phyloP scores from a whole-genome alignment of 441 rosid genomes.

The Pelargonium australe region DNA sequence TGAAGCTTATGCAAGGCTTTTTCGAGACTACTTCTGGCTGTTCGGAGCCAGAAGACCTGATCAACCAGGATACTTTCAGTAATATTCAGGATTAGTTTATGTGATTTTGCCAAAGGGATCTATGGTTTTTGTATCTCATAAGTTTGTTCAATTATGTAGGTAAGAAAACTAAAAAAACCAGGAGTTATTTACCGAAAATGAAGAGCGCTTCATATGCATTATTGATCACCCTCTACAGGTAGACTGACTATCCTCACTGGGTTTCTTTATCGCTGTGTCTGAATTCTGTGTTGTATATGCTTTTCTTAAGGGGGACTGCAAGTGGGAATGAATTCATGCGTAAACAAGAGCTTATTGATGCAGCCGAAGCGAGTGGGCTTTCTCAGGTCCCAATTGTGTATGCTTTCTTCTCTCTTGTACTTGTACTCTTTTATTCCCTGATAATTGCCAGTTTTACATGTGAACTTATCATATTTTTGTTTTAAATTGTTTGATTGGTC shows the following conservation, averaged over 20 bases:
- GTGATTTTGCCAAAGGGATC: constrained; percentile 4
- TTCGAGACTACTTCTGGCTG: constrained; percentile 36
- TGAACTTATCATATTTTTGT: background rate
- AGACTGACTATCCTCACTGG: constrained; percentile 4
- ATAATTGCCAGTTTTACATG: background rate
- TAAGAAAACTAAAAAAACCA: constrained; percentile 39
- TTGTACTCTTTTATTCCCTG: constrained; percentile 11
- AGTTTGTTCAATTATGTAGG: constrained; percentile 29
- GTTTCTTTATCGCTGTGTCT: no score
- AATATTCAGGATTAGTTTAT: constrained; percentile 5
- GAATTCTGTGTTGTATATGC: no score
- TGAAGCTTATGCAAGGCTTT: constrained; percentile 58
- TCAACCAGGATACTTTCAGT: constrained; percentile 28
- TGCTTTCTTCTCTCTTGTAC: constrained; percentile 20
- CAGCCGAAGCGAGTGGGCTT: constrained; percentile 87
- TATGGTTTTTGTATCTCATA: background rate
- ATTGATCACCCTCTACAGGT: constrained; percentile 74
- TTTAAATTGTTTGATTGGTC: constrained; percentile 6
- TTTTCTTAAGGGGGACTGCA: constrained; percentile 45
- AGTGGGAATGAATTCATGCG: constrained; percentile 67
- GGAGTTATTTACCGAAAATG: constrained; percentile 65
- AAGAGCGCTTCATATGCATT: constrained; percentile 80
- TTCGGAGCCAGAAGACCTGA: constrained; percentile 53
- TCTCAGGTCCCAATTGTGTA: constrained; percentile 65
- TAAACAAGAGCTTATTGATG: constrained; percentile 84